Evolutionary conservation across 1,139 yeast species (phyloP).

Genomic region (Pichia sp.): DNA sequence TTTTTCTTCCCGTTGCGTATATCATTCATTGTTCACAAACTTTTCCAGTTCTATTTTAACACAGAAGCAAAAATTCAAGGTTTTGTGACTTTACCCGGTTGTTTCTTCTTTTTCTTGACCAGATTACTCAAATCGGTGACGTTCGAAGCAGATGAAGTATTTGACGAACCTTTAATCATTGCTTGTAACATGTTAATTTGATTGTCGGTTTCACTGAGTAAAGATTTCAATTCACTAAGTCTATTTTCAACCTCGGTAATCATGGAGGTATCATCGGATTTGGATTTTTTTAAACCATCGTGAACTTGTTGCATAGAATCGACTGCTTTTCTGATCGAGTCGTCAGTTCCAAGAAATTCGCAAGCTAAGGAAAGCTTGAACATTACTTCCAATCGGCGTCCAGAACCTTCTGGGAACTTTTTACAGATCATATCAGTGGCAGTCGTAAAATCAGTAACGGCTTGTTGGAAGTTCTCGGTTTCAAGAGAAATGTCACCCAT

Average conservation of each 20-base stretch:
- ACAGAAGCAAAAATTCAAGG: background rate
- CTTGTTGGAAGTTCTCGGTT: conserved; percentile 73
- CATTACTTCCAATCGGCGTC: conserved; percentile 69
- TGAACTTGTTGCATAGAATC: conserved; percentile 38
- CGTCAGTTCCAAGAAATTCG: conserved; percentile 54
- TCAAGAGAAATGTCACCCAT: conserved; percentile 88
- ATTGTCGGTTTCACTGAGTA: background rate
- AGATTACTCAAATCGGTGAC: background rate
- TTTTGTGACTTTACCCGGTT: background rate
- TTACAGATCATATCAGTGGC: background rate
- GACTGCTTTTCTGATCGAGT: conserved; percentile 53
- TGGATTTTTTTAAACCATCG: background rate
- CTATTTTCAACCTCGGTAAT: background rate
- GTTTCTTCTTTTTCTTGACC: background rate
- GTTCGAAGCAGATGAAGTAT: background rate
- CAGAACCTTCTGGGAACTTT: conserved; percentile 21
- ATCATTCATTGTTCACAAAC: too few species aligned
- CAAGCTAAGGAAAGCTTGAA: conserved; percentile 75
- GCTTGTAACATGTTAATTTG: background rate
- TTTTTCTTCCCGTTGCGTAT: too few species aligned
- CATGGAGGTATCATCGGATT: background rate
- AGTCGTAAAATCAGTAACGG: conserved; percentile 49
- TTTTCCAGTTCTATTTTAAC: too few species aligned
- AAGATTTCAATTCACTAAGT: background rate
- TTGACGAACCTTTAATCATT: background rate